Conservation (phyloP, 2,329 filamentous ascomycete genomes). For the Hypoxylon rubiginosum region DNA sequence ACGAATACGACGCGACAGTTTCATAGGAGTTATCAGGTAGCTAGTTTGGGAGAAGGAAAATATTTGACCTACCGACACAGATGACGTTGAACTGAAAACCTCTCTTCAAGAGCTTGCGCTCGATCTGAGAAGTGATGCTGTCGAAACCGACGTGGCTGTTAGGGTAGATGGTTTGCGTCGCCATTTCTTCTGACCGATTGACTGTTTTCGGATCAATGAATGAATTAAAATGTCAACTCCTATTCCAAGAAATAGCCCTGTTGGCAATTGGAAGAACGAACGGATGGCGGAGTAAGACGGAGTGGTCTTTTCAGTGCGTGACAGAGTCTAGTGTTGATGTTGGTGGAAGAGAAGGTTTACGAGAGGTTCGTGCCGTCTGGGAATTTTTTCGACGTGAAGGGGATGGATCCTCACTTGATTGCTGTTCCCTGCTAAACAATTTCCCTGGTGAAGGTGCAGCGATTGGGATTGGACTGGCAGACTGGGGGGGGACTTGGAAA, state of each 20-base stretch:
- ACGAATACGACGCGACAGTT: slow-evolving; percentile 13
- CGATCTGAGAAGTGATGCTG: slow-evolving; percentile 99
- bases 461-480: slow-evolving; percentile 33
- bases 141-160: slow-evolving; percentile 99
- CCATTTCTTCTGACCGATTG: slow-evolving; percentile 67
- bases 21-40: slow-evolving; percentile 1
- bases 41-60: background rate
- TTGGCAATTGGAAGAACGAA: slow-evolving; percentile 50
- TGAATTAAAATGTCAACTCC: slow-evolving; percentile 49
- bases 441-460: slow-evolving; percentile 56
- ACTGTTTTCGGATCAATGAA: slow-evolving; percentile 43
- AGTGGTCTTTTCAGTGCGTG: slow-evolving; percentile 30
- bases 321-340: slow-evolving; percentile 35
- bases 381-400: slow-evolving; percentile 47
- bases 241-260: slow-evolving; percentile 57
- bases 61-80: slow-evolving; percentile 85
- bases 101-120: slow-evolving; percentile 99
- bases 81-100: slow-evolving; percentile 99
- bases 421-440: slow-evolving; percentile 59
- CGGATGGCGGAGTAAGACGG: slow-evolving; percentile 41
- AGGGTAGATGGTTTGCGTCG: slow-evolving; percentile 82
- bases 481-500: no score
- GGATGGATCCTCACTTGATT: slow-evolving; percentile 46
- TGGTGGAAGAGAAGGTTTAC: slow-evolving; percentile 34
- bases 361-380: slow-evolving; percentile 39